Conservation (phyloP, 306 rosid genomes). For the Cicer yamashitae region DNA sequence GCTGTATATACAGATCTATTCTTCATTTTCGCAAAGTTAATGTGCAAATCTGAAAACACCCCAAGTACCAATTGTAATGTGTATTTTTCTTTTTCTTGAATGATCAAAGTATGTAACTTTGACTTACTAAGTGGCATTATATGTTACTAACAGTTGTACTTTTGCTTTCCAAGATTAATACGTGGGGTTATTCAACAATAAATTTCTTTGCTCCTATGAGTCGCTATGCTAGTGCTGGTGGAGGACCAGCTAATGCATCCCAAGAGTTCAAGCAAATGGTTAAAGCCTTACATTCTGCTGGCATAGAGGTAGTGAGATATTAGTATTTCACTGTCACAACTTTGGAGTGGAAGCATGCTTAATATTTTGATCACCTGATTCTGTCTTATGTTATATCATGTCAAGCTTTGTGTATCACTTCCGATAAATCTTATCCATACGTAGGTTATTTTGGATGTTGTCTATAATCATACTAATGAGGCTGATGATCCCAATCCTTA, state of each 20-base stretch:
- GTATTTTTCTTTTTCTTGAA: slow-evolving; percentile 9
- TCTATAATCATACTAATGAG: slow-evolving; percentile 95
- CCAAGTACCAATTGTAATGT: slow-evolving; percentile 3
- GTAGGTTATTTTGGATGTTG: slow-evolving; percentile 97
- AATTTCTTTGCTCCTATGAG: slow-evolving; percentile 98
- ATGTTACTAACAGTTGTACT: slow-evolving; percentile 38
- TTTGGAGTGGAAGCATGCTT: slow-evolving; percentile 23
- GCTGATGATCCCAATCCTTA: slow-evolving; percentile 76
- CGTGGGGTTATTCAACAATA: slow-evolving; percentile 98
- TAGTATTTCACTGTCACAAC: slow-evolving; percentile 21
- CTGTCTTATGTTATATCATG: slow-evolving; percentile 20
- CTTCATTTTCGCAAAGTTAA: slow-evolving; percentile 25
- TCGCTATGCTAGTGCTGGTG: slow-evolving; percentile 97
- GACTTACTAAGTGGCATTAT: slow-evolving; percentile 34
- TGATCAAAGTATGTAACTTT: slow-evolving; percentile 36
- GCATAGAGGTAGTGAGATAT: slow-evolving; percentile 83
- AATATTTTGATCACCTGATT: slow-evolving; percentile 26
- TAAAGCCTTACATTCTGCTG: slow-evolving; percentile 90
- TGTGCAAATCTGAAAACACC: slow-evolving; percentile 15
- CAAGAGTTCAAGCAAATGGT: slow-evolving; percentile 91
- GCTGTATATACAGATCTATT: slow-evolving; percentile 19
- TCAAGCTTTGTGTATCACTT: slow-evolving; percentile 37
- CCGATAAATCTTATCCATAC: slow-evolving; percentile 38
- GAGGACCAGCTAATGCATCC: slow-evolving; percentile 89
- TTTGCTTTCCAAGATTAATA: slow-evolving; percentile 70